phyloP scores from a whole-genome alignment of 208 protist species.

The Trypanosoma congolense region DNA sequence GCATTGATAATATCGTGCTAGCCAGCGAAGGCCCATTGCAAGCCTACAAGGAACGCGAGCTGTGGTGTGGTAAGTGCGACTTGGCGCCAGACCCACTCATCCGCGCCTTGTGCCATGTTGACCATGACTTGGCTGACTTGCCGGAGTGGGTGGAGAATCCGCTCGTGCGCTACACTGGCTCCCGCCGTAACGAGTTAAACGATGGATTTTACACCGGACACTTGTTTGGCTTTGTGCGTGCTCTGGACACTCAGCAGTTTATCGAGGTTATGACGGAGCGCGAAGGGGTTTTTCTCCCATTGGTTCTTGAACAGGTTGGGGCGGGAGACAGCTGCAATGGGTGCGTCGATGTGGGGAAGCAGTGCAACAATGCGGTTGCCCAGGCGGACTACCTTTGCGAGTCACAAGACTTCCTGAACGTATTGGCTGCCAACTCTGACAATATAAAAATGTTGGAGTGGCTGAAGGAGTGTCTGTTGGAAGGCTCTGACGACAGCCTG shows the following conservation, averaged over 20 bases:
- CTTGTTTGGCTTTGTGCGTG: conserved; percentile 23
- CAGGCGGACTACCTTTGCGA: background rate
- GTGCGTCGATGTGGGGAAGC: background rate
- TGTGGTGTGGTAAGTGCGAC: conserved; percentile 25
- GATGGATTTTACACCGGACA: conserved; percentile 2
- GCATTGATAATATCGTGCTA: conserved; percentile 54
- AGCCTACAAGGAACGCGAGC: conserved; percentile 33
- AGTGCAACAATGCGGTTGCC: too few relatives aligned
- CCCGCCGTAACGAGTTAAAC: background rate
- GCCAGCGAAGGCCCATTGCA: conserved; percentile 46
- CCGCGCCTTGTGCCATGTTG: conserved; percentile 23
- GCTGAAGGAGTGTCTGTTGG: conserved; percentile 36
- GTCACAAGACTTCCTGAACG: background rate
- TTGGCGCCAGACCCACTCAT: conserved; percentile 34
- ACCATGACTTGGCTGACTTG: conserved; percentile 23
- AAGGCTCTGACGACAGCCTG: conserved; percentile 30
- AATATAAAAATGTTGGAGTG: conserved; percentile 17
- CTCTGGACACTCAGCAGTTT: conserved; percentile 27
- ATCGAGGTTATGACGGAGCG: conserved; percentile 18
- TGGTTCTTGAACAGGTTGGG: background rate
- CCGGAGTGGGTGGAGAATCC: conserved; percentile 37
- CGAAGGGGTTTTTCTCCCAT: conserved; percentile 20
- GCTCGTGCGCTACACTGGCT: conserved; percentile 26
- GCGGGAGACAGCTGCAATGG: background rate
- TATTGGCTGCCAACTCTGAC: background rate